Percentiles rank a stretch among this genome's conserved stretches.
Evolutionary conservation across 1,284 basidiomycete species (phyloP).

Genomic region (Veloporphyrellus conicus): DNA sequence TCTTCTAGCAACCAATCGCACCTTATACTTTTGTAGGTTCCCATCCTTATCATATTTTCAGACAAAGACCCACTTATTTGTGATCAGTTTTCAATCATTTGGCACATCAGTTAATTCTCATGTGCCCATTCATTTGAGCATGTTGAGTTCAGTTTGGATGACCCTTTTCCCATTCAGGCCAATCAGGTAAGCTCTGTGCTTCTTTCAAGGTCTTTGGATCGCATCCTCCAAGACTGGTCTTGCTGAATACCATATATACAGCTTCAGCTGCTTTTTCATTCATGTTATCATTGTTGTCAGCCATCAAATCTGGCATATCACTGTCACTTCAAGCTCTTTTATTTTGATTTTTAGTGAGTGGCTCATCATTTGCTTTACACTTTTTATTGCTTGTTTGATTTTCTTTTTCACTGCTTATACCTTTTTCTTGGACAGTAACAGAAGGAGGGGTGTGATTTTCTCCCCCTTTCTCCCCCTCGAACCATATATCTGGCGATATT

Average conservation of each 20-base stretch:
- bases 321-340: too few species aligned
- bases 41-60: conserved; percentile 8
- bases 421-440: too few species aligned
- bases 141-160: neutral
- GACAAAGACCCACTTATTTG: conserved; percentile 6
- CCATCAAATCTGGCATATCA: too few species aligned
- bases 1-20: neutral
- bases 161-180: conserved; percentile 3
- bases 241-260: neutral
- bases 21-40: conserved; percentile 8
- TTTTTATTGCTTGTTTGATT: too few species aligned
- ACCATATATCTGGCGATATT: neutral
- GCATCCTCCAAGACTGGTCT: accelerated
- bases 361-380: too few species aligned
- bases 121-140: neutral
- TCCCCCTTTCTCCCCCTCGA: too few species aligned
- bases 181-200: neutral
- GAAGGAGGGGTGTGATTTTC: too few species aligned
- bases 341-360: too few species aligned
- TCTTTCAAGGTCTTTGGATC: neutral
- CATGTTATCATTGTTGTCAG: neutral
- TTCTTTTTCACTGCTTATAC: too few species aligned
- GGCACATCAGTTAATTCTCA: neutral
- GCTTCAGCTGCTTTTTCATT: neutral
- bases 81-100: neutral